phyloP scores from a whole-genome alignment of 129 eudicot genomes.

The Kitagawia praeruptora region DNA sequence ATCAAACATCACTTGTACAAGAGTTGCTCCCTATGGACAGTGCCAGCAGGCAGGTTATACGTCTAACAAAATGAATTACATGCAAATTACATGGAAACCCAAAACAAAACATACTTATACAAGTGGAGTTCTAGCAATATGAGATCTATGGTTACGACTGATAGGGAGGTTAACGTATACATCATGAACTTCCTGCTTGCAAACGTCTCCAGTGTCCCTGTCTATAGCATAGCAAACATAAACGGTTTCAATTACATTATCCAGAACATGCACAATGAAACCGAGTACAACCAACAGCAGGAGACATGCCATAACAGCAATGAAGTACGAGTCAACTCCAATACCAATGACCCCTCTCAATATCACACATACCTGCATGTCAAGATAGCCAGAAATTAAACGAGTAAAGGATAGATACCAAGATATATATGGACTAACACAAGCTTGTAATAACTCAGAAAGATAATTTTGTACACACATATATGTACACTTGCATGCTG shows the following conservation, averaged over 20 bases:
- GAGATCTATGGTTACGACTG: constrained; percentile 52
- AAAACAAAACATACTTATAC: constrained; percentile 19
- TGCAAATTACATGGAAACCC: constrained; percentile 22
- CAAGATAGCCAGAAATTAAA: neutral
- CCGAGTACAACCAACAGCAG: constrained; percentile 51
- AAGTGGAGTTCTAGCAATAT: constrained; percentile 19
- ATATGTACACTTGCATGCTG: neutral
- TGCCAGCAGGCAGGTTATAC: constrained; percentile 8
- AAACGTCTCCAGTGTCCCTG: constrained; percentile 75
- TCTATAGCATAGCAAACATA: constrained; percentile 89
- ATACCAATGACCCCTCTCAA: constrained; percentile 41
- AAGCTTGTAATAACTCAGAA: neutral
- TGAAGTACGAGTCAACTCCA: constrained; percentile 58
- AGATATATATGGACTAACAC: neutral
- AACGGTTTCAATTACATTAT: constrained; percentile 71
- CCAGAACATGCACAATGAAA: constrained; percentile 50
- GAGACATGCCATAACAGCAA: constrained; percentile 50
- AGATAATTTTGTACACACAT: neutral
- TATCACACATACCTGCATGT: constrained; percentile 70
- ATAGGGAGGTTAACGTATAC: constrained; percentile 83
- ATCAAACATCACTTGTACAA: neutral
- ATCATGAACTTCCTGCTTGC: constrained; percentile 81
- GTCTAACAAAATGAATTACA: constrained; percentile 1
- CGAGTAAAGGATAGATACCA: neutral
- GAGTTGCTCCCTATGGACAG: neutral